phyloP scores from a whole-genome alignment of 345 rosid genomes.

The Hibiscus trionum region DNA sequence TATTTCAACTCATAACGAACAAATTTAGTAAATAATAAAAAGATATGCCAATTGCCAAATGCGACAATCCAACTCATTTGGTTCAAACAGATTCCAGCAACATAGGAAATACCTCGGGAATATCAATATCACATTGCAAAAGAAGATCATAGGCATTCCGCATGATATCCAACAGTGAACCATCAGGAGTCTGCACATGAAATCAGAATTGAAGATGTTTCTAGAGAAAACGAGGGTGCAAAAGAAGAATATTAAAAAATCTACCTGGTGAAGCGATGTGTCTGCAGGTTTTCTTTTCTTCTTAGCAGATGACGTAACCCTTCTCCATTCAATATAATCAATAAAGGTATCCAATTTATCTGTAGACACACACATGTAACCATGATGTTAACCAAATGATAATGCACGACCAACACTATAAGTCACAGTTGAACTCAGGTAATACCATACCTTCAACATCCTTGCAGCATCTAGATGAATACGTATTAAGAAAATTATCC shows the following conservation, averaged over 20 bases:
- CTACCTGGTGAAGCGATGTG: slow-evolving; percentile 71
- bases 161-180: slow-evolving; percentile 71
- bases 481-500: slow-evolving; percentile 61
- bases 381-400: slow-evolving; percentile 8
- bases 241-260: slow-evolving; percentile 17
- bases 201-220: not conserved
- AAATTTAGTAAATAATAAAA: not conserved
- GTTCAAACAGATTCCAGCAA: too few relatives aligned
- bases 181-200: slow-evolving; percentile 77
- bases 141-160: slow-evolving; percentile 86
- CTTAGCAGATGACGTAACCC: slow-evolving; percentile 90
- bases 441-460: slow-evolving; percentile 58
- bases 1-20: too few relatives aligned
- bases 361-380: slow-evolving; percentile 19
- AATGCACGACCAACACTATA: slow-evolving; percentile 3
- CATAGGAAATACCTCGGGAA: slow-evolving; percentile 53
- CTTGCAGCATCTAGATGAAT: slow-evolving; percentile 53
- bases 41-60: too few relatives aligned
- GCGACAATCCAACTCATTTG: too few relatives aligned
- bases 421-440: not conserved
- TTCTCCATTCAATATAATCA: slow-evolving; percentile 76
- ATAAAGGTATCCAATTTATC: slow-evolving; percentile 69
- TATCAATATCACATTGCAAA: slow-evolving; percentile 51
- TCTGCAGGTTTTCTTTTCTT: slow-evolving; percentile 62
- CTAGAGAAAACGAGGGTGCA: not conserved